Evolutionary conservation across 108 stramenopile genomes (phyloP), one percentile per base, ranked within the genome.

Genomic region (Cyclostephanos tholiformis): DNA sequence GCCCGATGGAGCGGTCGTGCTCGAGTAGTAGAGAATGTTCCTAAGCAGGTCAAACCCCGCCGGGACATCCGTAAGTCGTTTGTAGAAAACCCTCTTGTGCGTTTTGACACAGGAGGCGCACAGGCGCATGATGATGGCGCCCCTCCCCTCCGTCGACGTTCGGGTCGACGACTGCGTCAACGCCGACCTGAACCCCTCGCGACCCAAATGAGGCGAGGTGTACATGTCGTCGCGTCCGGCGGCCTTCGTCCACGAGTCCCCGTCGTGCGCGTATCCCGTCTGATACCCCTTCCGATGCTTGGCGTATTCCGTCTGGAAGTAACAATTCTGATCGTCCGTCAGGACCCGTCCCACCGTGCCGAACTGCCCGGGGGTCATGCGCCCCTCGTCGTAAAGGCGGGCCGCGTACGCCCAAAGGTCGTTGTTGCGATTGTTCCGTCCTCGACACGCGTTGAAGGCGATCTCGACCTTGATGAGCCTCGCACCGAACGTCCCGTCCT

Each of bases 351-450:
- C 75, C 5, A 65, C 64, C 20, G 29, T 59, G 0, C 69, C 69
- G 59, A 77, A 77, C 55, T 77, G 77, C 16, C 49, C 4, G 22
- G 14, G 9, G 30, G 69, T 64, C 25, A 77, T 32, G n/a, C 53
- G 25, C 20, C 67, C 73, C 49, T 85, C 72, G 23, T 77, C 29
- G 60, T 82, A 85, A 26, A 85, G 55, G 6, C 73, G 69, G 8
- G 68, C 71, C 16, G 52, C 58, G 51, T 83, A 85, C 13, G 80
- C 69, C 78, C 72, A 77, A 19, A 85, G 63, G 43, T 85, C 85
- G 46, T 85, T 85, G 29, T 74, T 76, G 22, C 69, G 39, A 38
- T 57, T 64, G 52, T 74, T 59, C n/a, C 68, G 52, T 14, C 82
- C 82, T 44, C 74, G 53, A 44, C 82, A 83, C 19, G 77, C 72